Base-by-base conservation (phyloP, 2,329 filamentous ascomycete genomes). In the Lasiodiplodia sp. region DNA sequence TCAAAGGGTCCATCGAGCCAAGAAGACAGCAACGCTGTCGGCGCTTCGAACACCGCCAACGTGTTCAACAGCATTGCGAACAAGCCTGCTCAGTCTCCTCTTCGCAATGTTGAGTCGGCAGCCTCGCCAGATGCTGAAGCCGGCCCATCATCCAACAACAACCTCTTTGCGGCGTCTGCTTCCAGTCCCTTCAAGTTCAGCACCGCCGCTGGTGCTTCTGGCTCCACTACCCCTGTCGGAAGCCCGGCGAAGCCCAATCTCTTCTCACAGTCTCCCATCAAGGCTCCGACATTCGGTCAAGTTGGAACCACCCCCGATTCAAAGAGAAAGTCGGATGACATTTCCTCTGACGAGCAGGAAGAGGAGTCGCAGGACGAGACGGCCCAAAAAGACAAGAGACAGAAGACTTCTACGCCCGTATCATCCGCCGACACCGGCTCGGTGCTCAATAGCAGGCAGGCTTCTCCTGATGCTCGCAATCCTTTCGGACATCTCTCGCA, bases 21-120 rank as follows among this genome's bases (percentile, higher is more conserved):
- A n/a, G 38, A 37, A 18, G 49, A 44, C 8, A 37, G 34, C 49
- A 31, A 3, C 28, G 34, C 37, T 34, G 47, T 34, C 11, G 52
- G 67, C 31, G 60, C 60, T 52, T 68, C 67, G 12, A 53, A 57
- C 25, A 68, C 67, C 5, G 60, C 67, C 11, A 68, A 68, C 28
- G 57, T 68, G 14, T 68, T 68, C 58, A 68, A 53, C 60, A 65
- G 58, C 40, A 56, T 65, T 21, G 58, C 49, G 51, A 68, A 65
- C 38, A 68, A 68, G 51, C 47, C 67, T 7, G 40, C 67, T 2
- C 66, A 68, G 31, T 62, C 66, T 31, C 53, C 65, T 7, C 65
- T 52, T 8, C 44, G 49, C 28, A 51, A 57, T 25, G 40, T 51
- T 21, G 57, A 68, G 34, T 53, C 56, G 23, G 37, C 66, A 18